A percentile compares a stretch with the other conserved stretches of the same genome.
These are phyloP conservation scores for Plenodomus tracheiphilus DNA, from an alignment of 2,329 filamentous ascomycete genomes.

Conservation along the genomic window DNA sequence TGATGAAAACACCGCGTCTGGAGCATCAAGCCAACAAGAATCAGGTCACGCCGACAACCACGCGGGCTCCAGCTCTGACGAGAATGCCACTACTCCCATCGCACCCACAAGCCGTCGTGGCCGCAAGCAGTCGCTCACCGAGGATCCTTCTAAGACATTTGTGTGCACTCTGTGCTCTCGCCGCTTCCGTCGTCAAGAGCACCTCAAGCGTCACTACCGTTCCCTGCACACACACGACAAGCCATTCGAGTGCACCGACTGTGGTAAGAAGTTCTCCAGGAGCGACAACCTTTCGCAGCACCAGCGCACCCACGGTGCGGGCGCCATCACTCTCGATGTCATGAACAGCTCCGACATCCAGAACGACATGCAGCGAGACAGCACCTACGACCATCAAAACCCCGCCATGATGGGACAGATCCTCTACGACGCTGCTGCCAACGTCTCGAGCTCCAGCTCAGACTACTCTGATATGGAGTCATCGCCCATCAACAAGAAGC, in stretches of 20 bases:
- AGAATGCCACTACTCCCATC: conserved; percentile 34
- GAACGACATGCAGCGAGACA: conserved; percentile 51
- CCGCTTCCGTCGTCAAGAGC: conserved; percentile 96
- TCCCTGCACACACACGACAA: conserved; percentile 98
- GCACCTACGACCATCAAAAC: conserved; percentile 40
- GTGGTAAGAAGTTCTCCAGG: conserved; percentile 98
- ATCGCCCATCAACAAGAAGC: conserved; percentile 59
- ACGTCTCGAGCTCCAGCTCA: conserved; percentile 41
- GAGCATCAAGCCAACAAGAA: conserved; percentile 42
- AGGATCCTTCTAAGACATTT: conserved; percentile 98
- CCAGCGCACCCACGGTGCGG: conserved; percentile 87
- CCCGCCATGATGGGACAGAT: conserved; percentile 44
- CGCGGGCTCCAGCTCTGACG: conserved; percentile 51
- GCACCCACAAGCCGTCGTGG: conserved; percentile 78
- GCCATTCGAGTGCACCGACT: conserved; percentile 96
- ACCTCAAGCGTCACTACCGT: conserved; percentile 97
- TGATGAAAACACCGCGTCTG: conserved; percentile 40
- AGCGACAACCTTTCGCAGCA: conserved; percentile 98
- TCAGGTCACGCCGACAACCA: conserved; percentile 49
- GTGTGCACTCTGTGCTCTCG: conserved; percentile 96
- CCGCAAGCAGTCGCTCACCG: conserved; percentile 96
- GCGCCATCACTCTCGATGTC: conserved; percentile 88
- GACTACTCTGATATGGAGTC: conserved; percentile 46
- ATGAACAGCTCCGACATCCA: conserved; percentile 69
- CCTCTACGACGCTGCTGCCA: conserved; percentile 45